These are phyloP conservation scores for Ceratocystis papillata DNA, from an alignment of 2,329 filamentous ascomycete genomes.

Conservation along the genomic window DNA sequence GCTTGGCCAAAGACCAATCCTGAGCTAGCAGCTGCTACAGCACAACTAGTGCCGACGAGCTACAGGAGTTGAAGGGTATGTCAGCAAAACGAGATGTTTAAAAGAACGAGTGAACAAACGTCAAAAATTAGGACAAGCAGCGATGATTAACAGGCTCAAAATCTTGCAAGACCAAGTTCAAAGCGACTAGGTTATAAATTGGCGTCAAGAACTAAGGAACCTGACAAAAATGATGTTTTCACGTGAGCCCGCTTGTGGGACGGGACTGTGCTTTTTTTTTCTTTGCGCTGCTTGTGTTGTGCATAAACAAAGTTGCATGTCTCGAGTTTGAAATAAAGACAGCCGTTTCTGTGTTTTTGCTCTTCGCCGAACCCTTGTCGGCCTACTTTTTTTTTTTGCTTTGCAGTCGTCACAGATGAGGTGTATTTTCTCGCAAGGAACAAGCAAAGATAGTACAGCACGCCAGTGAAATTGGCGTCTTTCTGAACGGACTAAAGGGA, in stretches of 20 bases:
- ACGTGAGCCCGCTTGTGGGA: conserved; percentile 13
- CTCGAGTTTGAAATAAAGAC: conserved; percentile 15
- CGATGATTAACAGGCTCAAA: too few relatives aligned
- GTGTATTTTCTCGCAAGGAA: conserved; percentile 12
- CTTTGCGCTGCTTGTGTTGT: not conserved
- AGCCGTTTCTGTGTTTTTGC: not conserved
- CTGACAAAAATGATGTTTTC: conserved; percentile 1
- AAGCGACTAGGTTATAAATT: not conserved
- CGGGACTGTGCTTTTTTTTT: conserved; percentile 13
- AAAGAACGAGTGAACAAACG: not conserved
- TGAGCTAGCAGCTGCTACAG: conserved; percentile 48
- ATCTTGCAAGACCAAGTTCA: not conserved
- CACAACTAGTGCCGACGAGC: conserved; percentile 53
- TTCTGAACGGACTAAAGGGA: conserved; percentile 22
- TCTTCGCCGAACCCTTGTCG: not conserved
- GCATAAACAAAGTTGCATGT: conserved; percentile 13
- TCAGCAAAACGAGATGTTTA: not conserved
- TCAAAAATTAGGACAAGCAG: not conserved
- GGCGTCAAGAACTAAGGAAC: conserved; percentile 24
- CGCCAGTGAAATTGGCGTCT: conserved; percentile 13
- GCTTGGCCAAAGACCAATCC: conserved; percentile 50
- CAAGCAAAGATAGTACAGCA: conserved; percentile 4
- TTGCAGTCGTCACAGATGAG: conserved; percentile 9
- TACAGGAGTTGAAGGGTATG: conserved; percentile 29
- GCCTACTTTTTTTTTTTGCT: not conserved